These are phyloP conservation scores for Coprinopsis strossmayeri DNA, from an alignment of 768 basidiomycete species.

Conservation along the genomic window DNA sequence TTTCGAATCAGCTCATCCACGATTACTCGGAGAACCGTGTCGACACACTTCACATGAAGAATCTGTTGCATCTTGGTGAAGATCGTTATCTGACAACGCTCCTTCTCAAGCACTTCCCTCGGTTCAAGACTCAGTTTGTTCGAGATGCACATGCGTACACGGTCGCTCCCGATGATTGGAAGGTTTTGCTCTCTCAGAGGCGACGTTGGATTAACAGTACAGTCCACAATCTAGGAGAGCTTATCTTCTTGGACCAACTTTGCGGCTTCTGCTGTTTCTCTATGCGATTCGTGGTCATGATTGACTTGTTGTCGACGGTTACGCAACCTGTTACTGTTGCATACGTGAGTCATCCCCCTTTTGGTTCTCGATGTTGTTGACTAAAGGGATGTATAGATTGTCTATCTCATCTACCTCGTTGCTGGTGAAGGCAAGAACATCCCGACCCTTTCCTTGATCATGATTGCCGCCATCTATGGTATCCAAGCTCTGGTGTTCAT, in stretches of 20 bases:
- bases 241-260: constrained; percentile 85
- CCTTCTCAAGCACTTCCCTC: constrained; percentile 91
- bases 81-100: constrained; percentile 98
- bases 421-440: constrained; percentile 59
- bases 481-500: constrained; percentile 89
- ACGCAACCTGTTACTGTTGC: constrained; percentile 83
- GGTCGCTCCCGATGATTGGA: constrained; percentile 94
- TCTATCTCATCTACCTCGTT: constrained; percentile 81
- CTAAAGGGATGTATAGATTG: constrained; percentile 47
- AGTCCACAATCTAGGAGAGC: constrained; percentile 91
- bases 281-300: constrained; percentile 97
- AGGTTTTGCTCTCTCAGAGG: constrained; percentile 88
- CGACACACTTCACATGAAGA: constrained; percentile 98
- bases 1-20: constrained; percentile 83
- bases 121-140: constrained; percentile 92
- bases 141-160: constrained; percentile 93
- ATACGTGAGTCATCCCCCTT: constrained; percentile 55
- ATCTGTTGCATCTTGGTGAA: constrained; percentile 94
- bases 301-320: constrained; percentile 85
- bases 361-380: background rate
- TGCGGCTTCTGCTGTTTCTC: constrained; percentile 99
- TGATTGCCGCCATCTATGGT: constrained; percentile 94
- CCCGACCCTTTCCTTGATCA: constrained; percentile 77
- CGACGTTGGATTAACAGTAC: constrained; percentile 99
- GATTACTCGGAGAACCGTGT: constrained; percentile 96